phyloP scores from a whole-genome alignment of 2,329 filamentous ascomycete species.

The Pestalotiopsis sp. region DNA sequence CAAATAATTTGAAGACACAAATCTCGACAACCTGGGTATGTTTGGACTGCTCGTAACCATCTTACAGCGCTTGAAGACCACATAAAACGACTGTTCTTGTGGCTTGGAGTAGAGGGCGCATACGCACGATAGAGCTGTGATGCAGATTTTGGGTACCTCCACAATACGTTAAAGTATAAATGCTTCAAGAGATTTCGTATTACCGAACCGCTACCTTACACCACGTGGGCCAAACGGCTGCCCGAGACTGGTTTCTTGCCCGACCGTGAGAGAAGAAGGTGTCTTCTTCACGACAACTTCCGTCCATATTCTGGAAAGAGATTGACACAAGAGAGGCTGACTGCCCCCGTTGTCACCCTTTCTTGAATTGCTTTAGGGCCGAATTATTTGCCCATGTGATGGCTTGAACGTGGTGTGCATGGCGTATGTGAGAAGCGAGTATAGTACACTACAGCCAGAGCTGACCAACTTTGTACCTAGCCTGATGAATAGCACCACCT shows the following conservation, averaged over 20 bases:
- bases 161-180: not conserved
- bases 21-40: no score
- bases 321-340: not conserved
- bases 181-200: not conserved
- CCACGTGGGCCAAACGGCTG: not conserved
- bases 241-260: not conserved
- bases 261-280: no score
- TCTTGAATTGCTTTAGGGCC: not conserved
- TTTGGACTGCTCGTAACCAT: no score
- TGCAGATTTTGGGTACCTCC: not conserved
- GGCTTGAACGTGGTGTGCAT: not conserved
- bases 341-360: not conserved
- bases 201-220: not conserved
- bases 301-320: not conserved
- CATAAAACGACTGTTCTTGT: no score
- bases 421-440: not conserved
- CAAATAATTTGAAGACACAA: no score
- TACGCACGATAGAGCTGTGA: not conserved
- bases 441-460: not conserved
- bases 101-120: not conserved
- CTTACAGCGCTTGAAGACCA: no score
- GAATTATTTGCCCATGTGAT: not conserved
- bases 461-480: not conserved
- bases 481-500: not conserved
- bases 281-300: no score